Evolutionary conservation across 1,284 basidiomycete species (phyloP), one percentile per base, ranked within the genome.

Genomic region (Ganoderma boninense): DNA sequence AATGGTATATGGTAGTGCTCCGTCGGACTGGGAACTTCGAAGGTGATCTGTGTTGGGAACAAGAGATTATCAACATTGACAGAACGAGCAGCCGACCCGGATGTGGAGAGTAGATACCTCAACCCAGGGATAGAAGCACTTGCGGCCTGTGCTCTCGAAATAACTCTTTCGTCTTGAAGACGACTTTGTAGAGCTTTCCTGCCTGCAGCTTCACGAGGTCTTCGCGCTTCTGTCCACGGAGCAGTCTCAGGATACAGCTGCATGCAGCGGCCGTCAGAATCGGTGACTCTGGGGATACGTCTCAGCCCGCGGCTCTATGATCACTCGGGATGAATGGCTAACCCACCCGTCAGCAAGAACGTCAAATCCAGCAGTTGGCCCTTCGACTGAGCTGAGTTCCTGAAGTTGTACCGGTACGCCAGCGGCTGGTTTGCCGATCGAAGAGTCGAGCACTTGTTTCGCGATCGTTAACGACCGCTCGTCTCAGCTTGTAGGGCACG

Each of bases 1-100:
- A 98, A 86, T 0, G 97, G 97, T 71, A 98, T 93, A 77, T 98
- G 96, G 79, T 97, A 94, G 77, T 97, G 96, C 76, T 96, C 92
- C 54, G 85, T 80, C 6, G 93, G 89, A 72, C 91, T 87, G 65
- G 86, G 83, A 66, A 95, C 87, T 57, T 86, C 84, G 80, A 97
- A 97, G 0, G 88, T 87, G 73, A 97, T 92, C 95, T 97, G 74
- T 5, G 56, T 18, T 6, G 29, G n/a, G 43, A 54, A 26, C 49
- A 14, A 29, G 29, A 32, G 35, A 4, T 42, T 1, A n/a, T 67
- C 38, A 64, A 56, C 56, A 44, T 44, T 59, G 67, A 64, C 64
- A 38, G 38, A 60, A 56, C 38, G 23, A n/a, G 14, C 16, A 20
- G 44, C 13, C 20, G 20, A 40, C n/a, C 44, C 2, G 13, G 7